phyloP scores from a whole-genome alignment of 2,329 filamentous ascomycete species.

The Xylaria sp. region DNA sequence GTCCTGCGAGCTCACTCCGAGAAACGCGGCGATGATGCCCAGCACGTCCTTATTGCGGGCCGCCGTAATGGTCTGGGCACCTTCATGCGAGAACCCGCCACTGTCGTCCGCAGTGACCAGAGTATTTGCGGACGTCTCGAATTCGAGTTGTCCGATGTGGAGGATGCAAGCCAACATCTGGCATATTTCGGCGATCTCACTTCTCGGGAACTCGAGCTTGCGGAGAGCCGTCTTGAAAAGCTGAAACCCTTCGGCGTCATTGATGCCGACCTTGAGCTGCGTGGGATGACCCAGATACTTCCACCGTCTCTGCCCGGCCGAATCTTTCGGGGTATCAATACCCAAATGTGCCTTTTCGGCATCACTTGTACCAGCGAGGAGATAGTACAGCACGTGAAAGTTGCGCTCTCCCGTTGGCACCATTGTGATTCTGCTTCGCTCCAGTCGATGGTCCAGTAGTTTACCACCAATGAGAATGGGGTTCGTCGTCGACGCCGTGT shows the following conservation, averaged over 20 bases:
- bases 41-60: conserved; percentile 95
- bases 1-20: conserved; percentile 83
- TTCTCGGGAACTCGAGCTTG: conserved; percentile 91
- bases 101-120: conserved; percentile 86
- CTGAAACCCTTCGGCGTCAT: conserved; percentile 94
- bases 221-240: conserved; percentile 96
- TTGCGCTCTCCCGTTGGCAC: conserved; percentile 96
- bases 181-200: conserved; percentile 96
- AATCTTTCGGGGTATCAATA: conserved; percentile 58
- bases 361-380: conserved; percentile 88
- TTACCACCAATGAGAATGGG: conserved; percentile 94
- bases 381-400: conserved; percentile 95
- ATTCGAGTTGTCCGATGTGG: conserved; percentile 98
- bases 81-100: conserved; percentile 95
- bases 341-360: conserved; percentile 89
- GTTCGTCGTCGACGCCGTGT: conserved; percentile 84
- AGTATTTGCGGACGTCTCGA: conserved; percentile 83
- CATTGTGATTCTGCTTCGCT: conserved; percentile 88
- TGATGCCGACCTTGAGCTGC: conserved; percentile 95
- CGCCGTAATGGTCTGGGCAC: conserved; percentile 82
- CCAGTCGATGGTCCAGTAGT: conserved; percentile 89
- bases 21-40: conserved; percentile 88
- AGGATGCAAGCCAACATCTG: conserved; percentile 92
- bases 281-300: conserved; percentile 96
- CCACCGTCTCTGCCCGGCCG: conserved; percentile 79